A percentile compares a stretch with the other conserved stretches of the same genome.
phyloP scores from a whole-genome alignment of 257 asterid genomes.

The Apocynum venetum region DNA sequence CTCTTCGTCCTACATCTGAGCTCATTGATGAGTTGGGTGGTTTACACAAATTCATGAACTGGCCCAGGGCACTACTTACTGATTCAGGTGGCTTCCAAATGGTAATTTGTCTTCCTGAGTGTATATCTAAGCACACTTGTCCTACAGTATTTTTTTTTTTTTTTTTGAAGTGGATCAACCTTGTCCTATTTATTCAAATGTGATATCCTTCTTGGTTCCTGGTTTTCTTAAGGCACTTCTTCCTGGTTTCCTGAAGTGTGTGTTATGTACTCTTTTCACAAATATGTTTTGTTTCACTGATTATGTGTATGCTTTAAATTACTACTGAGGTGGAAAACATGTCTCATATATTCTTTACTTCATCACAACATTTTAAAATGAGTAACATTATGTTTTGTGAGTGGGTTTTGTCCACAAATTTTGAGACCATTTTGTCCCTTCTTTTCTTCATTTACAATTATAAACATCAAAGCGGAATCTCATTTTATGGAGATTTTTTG shows the following conservation, averaged over 20 bases:
- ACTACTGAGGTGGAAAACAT: not conserved
- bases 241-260: not conserved
- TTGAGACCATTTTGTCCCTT: not conserved
- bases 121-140: not conserved
- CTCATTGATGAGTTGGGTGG: constrained; percentile 96
- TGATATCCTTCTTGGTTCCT: not conserved
- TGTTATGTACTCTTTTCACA: not conserved
- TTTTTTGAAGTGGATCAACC: not conserved
- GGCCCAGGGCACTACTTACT: constrained; percentile 95
- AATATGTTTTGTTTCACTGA: not conserved
- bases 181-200: not conserved
- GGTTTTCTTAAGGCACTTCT: not conserved
- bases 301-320: not conserved
- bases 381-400: not conserved
- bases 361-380: not conserved
- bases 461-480: not conserved
- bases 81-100: constrained; percentile 99
- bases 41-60: constrained; percentile 91
- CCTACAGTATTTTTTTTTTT: too few relatives aligned
- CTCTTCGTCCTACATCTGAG: constrained; percentile 95
- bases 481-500: not conserved
- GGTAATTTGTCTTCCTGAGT: constrained; percentile 38
- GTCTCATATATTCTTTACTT: not conserved
- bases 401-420: not conserved
- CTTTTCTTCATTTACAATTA: not conserved